phyloP scores from a whole-genome alignment of 768 basidiomycete genomes.

The Mycena latifolia region DNA sequence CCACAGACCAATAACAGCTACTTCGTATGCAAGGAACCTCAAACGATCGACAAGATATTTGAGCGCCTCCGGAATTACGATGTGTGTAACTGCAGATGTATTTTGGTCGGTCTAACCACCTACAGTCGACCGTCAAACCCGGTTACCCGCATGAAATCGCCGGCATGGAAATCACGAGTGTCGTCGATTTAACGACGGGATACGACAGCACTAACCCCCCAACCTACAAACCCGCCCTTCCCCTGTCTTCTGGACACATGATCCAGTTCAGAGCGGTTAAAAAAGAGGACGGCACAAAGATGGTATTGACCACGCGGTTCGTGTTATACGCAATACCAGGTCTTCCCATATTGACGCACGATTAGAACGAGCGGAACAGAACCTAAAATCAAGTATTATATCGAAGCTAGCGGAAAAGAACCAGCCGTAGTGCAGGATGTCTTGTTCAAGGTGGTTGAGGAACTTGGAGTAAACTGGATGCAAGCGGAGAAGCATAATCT shows the following conservation, averaged over 20 bases:
- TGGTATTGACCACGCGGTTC: constrained; percentile 77
- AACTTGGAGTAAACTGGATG: constrained; percentile 78
- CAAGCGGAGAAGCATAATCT: constrained; percentile 67
- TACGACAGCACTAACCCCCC: constrained; percentile 85
- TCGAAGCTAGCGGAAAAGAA: constrained; percentile 81
- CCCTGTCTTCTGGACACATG: constrained; percentile 88
- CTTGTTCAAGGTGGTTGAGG: constrained; percentile 66
- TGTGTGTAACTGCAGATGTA: constrained; percentile 44
- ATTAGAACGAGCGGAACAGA: constrained; percentile 89
- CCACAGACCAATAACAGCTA: constrained; percentile 84
- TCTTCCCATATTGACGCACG: constrained; percentile 3
- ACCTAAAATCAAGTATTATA: constrained; percentile 94
- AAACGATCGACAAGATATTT: constrained; percentile 79
- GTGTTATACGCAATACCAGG: constrained; percentile 44
- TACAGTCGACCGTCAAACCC: constrained; percentile 40
- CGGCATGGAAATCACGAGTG: constrained; percentile 66
- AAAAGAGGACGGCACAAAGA: constrained; percentile 53
- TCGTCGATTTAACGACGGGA: constrained; percentile 83
- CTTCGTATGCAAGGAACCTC: constrained; percentile 78
- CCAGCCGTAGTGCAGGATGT: constrained; percentile 57
- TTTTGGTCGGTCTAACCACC: constrained; percentile 24
- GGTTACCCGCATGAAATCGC: constrained; percentile 75
- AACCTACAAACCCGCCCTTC: constrained; percentile 68
- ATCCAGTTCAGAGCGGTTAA: constrained; percentile 78
- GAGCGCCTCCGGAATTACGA: constrained; percentile 70